phyloP scores from a whole-genome alignment of 306 rosid genomes.

The Sindora glabra region DNA sequence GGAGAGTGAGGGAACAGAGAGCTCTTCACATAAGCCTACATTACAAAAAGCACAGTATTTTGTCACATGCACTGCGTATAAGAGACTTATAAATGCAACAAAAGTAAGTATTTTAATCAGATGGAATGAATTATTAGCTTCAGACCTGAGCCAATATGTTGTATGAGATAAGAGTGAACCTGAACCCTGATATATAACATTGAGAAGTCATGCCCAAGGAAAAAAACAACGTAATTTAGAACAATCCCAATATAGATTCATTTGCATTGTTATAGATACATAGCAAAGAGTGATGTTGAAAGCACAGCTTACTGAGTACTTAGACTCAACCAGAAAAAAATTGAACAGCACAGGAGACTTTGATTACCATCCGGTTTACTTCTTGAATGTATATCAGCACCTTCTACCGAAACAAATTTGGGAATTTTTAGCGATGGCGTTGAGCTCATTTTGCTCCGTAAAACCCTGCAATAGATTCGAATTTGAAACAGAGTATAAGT shows the following conservation, averaged over 20 bases:
- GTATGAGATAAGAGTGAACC: constrained; percentile 70
- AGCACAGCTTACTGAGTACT: too few species aligned
- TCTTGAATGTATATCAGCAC: constrained; percentile 31
- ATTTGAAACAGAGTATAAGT: neutral
- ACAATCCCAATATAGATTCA: too few species aligned
- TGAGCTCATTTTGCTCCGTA: constrained; percentile 42
- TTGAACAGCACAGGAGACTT: neutral
- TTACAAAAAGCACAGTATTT: constrained; percentile 4
- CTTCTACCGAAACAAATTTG: constrained; percentile 55
- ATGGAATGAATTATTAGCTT: neutral
- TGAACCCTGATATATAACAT: constrained; percentile 42
- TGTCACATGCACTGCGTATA: too few species aligned
- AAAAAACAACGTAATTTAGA: too few species aligned
- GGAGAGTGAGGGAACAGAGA: constrained; percentile 72
- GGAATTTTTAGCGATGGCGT: constrained; percentile 28
- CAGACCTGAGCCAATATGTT: constrained; percentile 88
- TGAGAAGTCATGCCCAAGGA: neutral
- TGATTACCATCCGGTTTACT: constrained; percentile 50
- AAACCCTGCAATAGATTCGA: constrained; percentile 15
- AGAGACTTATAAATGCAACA: neutral
- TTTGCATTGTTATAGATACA: too few species aligned
- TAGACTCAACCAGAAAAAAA: too few species aligned
- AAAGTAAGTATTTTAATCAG: neutral
- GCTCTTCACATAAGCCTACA: constrained; percentile 84
- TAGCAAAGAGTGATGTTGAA: too few species aligned